Percentiles rank a stretch among this genome's conserved stretches.
Evolutionary conservation across 805 yeast genomes (phyloP).

Genomic region (Kuraishia borneana): DNA sequence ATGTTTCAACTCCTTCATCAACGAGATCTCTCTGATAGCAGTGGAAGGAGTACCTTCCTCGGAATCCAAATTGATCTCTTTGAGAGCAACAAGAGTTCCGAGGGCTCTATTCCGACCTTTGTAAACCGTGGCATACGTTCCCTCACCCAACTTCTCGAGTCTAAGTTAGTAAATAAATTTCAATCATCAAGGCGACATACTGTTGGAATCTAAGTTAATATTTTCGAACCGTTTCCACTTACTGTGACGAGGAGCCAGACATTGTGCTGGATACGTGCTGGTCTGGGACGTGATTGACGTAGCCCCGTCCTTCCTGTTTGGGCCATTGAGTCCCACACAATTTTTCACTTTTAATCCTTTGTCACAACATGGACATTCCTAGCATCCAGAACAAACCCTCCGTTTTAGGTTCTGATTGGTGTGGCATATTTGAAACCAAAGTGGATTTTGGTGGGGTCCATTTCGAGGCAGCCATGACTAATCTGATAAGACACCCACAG

Average conservation of each 20-base stretch:
- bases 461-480: conserved; percentile 67
- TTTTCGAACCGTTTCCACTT: conserved; percentile 3
- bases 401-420: conserved; percentile 50
- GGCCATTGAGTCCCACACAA: background rate
- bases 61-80: conserved; percentile 88
- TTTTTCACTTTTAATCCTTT: conserved; percentile 3
- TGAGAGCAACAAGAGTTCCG: conserved; percentile 86
- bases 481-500: conserved; percentile 73
- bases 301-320: conserved; percentile 1
- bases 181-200: conserved; percentile 7
- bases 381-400: conserved; percentile 30
- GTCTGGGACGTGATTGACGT: background rate
- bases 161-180: too few species aligned
- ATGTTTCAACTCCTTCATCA: conserved; percentile 89
- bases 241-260: conserved; percentile 27
- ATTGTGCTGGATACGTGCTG: conserved; percentile 5
- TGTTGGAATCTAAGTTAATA: conserved; percentile 19
- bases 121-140: conserved; percentile 98
- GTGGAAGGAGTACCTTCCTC: conserved; percentile 99
- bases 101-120: conserved; percentile 81
- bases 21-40: conserved; percentile 91
- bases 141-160: conserved; percentile 85
- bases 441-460: conserved; percentile 43
- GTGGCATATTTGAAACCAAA: conserved; percentile 36
- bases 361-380: conserved; percentile 19